Conservation (phyloP, 192 early-diverging fungal species). For the Linnemannia schmuckeri region DNA sequence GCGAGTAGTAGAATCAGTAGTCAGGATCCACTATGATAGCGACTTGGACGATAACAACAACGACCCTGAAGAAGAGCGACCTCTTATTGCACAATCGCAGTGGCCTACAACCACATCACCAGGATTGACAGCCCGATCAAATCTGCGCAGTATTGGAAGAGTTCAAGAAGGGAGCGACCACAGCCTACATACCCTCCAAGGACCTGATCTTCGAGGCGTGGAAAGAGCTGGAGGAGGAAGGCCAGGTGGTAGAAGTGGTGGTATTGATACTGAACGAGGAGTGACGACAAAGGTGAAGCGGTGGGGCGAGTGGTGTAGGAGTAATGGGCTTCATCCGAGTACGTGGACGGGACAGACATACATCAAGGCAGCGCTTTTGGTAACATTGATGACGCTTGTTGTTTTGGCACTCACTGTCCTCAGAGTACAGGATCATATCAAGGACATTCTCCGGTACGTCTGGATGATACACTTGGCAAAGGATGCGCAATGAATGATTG, state of each 20-base stretch:
- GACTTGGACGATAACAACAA: constrained; percentile 14
- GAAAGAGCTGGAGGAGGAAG: neutral
- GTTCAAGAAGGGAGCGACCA: constrained; percentile 20
- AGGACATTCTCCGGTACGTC: constrained; percentile 50
- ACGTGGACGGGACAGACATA: constrained; percentile 43
- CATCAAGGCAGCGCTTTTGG: constrained; percentile 22
- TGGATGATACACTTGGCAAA: too few relatives aligned
- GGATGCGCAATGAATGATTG: too few relatives aligned
- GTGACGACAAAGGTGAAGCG: neutral
- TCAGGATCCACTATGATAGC: constrained; percentile 30
- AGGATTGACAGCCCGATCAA: neutral
- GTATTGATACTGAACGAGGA: neutral
- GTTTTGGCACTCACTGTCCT: constrained; percentile 50
- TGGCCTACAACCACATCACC: neutral
- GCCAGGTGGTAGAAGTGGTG: neutral
- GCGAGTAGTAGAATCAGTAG: neutral
- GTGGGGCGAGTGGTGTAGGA: constrained; percentile 36
- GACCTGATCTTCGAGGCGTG: neutral
- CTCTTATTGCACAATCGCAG: neutral
- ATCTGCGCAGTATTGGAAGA: neutral
- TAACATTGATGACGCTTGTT: constrained; percentile 24
- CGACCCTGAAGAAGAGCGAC: neutral
- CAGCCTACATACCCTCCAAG: constrained; percentile 24
- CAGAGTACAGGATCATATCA: constrained; percentile 59
- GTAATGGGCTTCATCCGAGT: constrained; percentile 45